A percentile compares a stretch with the other conserved stretches of the same genome.
Evolutionary conservation across 768 basidiomycete species (phyloP).

Genomic region (Trametes punicea): DNA sequence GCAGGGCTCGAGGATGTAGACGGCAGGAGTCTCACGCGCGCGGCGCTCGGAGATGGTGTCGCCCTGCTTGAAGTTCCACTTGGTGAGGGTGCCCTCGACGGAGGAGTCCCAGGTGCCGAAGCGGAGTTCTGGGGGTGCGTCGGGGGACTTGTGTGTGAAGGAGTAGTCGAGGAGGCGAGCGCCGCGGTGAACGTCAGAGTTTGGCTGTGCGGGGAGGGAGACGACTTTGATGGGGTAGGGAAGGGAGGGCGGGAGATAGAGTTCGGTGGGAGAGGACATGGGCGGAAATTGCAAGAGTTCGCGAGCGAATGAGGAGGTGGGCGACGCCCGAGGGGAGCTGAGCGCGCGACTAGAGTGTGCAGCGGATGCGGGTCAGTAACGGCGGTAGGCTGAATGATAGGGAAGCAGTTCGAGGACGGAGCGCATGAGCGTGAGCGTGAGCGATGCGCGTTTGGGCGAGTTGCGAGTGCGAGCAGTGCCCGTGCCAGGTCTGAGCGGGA

Average conservation of each 20-base stretch:
- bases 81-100: slow-evolving; percentile 71
- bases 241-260: slow-evolving; percentile 72
- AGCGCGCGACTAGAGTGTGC: neutral
- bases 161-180: slow-evolving; percentile 82
- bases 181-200: slow-evolving; percentile 58
- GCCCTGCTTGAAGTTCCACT: slow-evolving; percentile 67
- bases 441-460: no score
- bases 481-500: no score
- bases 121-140: slow-evolving; percentile 56
- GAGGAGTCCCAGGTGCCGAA: slow-evolving; percentile 91
- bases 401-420: no score
- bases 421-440: no score
- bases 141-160: slow-evolving; percentile 57
- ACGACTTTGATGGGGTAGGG: slow-evolving; percentile 86
- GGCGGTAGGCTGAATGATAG: neutral
- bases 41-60: slow-evolving; percentile 59
- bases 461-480: neutral
- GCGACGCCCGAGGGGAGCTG: neutral
- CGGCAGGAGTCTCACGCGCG: slow-evolving; percentile 57
- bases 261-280: slow-evolving; percentile 65
- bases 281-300: slow-evolving; percentile 2
- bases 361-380: neutral
- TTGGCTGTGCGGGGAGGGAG: slow-evolving; percentile 53
- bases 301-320: neutral
- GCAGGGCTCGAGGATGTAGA: slow-evolving; percentile 85